phyloP scores from a whole-genome alignment of 2,329 filamentous ascomycete genomes.

The Penicillium aurantiogriseum region DNA sequence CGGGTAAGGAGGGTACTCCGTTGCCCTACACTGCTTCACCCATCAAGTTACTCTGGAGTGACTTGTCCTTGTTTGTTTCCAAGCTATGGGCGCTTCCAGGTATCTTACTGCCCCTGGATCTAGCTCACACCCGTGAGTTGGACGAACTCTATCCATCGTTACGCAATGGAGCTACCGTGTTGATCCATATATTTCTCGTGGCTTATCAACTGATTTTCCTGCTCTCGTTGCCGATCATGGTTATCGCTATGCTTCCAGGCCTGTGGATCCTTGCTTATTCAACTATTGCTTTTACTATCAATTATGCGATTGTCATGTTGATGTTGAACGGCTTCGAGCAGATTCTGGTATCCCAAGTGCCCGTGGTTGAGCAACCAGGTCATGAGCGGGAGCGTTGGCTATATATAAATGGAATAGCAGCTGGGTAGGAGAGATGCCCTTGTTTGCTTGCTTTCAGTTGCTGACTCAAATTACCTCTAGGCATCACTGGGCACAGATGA shows the following conservation, averaged over 20 bases:
- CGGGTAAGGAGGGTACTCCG: slow-evolving; percentile 19
- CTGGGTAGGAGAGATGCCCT: slow-evolving; percentile 40
- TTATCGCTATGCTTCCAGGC: slow-evolving; percentile 47
- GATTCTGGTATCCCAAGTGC: slow-evolving; percentile 41
- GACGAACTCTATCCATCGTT: slow-evolving; percentile 64
- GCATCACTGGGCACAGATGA: slow-evolving; percentile 63
- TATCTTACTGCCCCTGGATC: slow-evolving; percentile 58
- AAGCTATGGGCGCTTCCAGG: slow-evolving; percentile 51
- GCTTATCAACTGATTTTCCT: slow-evolving; percentile 62
- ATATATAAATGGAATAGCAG: slow-evolving; percentile 71
- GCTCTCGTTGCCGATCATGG: slow-evolving; percentile 53
- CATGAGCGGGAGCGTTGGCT: slow-evolving; percentile 69
- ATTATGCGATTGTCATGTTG: slow-evolving; percentile 30
- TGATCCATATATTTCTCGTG: slow-evolving; percentile 58
- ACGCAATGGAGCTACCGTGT: slow-evolving; percentile 57
- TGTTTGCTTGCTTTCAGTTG: neutral
- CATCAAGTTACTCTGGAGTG: slow-evolving; percentile 38
- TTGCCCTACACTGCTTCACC: slow-evolving; percentile 43
- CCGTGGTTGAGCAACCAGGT: slow-evolving; percentile 31
- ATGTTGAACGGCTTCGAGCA: slow-evolving; percentile 50
- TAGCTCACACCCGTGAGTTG: slow-evolving; percentile 53
- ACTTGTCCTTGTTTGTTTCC: slow-evolving; percentile 39
- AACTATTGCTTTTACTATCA: slow-evolving; percentile 27
- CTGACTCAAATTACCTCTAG: slow-evolving; percentile 6
- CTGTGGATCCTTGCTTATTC: slow-evolving; percentile 31